A percentile compares a stretch with the other conserved stretches of the same genome.
phyloP scores from a whole-genome alignment of 1,284 basidiomycete genomes.

The Marasmius tenuissimus region DNA sequence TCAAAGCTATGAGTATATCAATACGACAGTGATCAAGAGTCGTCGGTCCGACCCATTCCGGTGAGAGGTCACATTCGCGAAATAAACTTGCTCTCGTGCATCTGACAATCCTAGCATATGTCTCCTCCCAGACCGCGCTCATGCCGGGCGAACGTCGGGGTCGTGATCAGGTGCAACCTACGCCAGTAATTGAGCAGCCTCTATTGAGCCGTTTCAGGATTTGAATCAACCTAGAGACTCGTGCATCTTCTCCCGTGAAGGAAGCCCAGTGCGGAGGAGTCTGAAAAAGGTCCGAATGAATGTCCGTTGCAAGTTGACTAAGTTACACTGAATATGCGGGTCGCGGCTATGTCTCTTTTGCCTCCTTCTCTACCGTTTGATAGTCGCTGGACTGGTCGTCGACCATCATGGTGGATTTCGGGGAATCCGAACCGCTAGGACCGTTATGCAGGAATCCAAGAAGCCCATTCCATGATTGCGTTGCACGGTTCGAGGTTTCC shows the following conservation, averaged over 20 bases:
- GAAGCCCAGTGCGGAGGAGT: no score
- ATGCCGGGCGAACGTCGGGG: neutral
- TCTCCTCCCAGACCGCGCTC: constrained; percentile 3
- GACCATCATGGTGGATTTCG: constrained; percentile 3
- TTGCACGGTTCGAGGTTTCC: neutral
- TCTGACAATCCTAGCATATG: neutral
- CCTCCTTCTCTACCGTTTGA: neutral
- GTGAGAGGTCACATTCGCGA: no score
- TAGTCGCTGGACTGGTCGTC: neutral
- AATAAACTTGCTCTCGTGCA: no score
- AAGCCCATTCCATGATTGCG: constrained; percentile 7
- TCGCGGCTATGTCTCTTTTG: no score
- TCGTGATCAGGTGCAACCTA: neutral
- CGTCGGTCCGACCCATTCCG: no score
- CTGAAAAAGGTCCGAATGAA: no score
- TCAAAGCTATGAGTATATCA: no score
- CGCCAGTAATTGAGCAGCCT: neutral
- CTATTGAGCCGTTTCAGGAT: neutral
- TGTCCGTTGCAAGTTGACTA: no score
- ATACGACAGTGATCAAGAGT: no score
- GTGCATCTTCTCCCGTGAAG: no score
- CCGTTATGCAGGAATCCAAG: constrained; percentile 7
- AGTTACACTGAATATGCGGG: no score
- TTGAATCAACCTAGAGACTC: neutral
- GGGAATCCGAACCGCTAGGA: no score